Conservation (phyloP, 352 stramenopile genomes). For the Pythium coloratum region DNA sequence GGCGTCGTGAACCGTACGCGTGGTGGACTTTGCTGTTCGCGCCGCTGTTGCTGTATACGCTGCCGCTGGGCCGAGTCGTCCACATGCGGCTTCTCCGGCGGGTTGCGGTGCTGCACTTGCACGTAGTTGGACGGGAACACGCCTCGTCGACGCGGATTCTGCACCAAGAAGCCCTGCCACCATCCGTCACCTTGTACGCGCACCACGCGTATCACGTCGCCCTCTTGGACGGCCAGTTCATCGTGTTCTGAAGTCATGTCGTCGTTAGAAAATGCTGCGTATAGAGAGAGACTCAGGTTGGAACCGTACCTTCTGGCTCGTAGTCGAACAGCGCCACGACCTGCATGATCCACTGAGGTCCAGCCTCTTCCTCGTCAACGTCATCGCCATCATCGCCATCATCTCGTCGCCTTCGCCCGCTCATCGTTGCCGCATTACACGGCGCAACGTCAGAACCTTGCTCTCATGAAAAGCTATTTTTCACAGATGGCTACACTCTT, state of each 20-base stretch:
- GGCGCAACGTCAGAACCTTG: background rate
- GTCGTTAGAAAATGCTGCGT: background rate
- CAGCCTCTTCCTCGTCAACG: background rate
- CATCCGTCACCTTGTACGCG: constrained; percentile 61
- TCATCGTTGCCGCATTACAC: constrained; percentile 9
- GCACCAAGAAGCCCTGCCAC: constrained; percentile 49
- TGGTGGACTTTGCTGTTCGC: constrained; percentile 14
- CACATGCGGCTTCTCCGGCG: background rate
- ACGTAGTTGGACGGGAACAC: constrained; percentile 78
- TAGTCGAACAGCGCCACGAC: constrained; percentile 63
- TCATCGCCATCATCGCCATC: background rate
- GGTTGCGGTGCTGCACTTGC: constrained; percentile 38
- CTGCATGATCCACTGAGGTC: constrained; percentile 38
- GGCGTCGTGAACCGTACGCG: constrained; percentile 16
- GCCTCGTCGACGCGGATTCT: constrained; percentile 31
- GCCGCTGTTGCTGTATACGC: constrained; percentile 21
- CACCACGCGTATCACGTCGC: constrained; percentile 47
- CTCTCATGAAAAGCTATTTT: background rate
- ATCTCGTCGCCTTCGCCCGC: constrained; percentile 4
- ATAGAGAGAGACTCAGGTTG: too few relatives aligned
- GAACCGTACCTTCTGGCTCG: constrained; percentile 50
- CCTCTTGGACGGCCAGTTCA: constrained; percentile 49
- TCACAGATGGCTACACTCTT: constrained; percentile 5
- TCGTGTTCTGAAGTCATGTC: constrained; percentile 38
- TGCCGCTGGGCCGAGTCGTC: background rate